These are phyloP conservation scores for Trichoderma sp. DNA, from an alignment of 2,329 filamentous ascomycete species.

Conservation along the genomic window DNA sequence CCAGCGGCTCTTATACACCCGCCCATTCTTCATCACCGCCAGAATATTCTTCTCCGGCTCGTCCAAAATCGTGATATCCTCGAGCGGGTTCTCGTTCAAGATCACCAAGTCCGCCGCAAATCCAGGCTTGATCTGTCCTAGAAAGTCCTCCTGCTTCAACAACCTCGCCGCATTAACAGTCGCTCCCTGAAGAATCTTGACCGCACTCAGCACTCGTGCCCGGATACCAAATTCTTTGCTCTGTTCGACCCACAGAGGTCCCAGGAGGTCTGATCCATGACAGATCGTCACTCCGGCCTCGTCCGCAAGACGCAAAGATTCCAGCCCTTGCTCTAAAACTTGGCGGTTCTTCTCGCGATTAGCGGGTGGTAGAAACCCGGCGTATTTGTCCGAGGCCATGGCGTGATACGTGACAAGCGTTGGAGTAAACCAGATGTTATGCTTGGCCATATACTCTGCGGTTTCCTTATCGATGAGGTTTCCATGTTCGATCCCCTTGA, in stretches of 20 bases:
- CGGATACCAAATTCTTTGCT: conserved; percentile 41
- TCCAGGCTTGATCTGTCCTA: conserved; percentile 56
- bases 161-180: conserved; percentile 54
- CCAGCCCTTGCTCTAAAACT: conserved; percentile 51
- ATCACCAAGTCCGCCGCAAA: conserved; percentile 58
- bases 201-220: conserved; percentile 32
- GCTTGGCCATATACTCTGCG: conserved; percentile 53
- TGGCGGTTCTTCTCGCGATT: conserved; percentile 53
- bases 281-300: conserved; percentile 59
- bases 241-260: conserved; percentile 39
- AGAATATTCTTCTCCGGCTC: conserved; percentile 51
- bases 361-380: conserved; percentile 48
- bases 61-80: conserved; percentile 57
- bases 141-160: conserved; percentile 47
- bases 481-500: conserved; percentile 54
- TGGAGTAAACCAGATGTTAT: conserved; percentile 54
- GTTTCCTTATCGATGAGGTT: conserved; percentile 49
- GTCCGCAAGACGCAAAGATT: conserved; percentile 51
- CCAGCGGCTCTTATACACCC: conserved; percentile 40
- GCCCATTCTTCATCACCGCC: conserved; percentile 58
- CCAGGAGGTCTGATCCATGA: conserved; percentile 50
- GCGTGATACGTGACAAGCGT: conserved; percentile 56
- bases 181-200: conserved; percentile 37
- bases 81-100: conserved; percentile 55
- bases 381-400: conserved; percentile 50